Base-by-base conservation (phyloP, 805 yeast species). In the Suhomyces sp. region DNA sequence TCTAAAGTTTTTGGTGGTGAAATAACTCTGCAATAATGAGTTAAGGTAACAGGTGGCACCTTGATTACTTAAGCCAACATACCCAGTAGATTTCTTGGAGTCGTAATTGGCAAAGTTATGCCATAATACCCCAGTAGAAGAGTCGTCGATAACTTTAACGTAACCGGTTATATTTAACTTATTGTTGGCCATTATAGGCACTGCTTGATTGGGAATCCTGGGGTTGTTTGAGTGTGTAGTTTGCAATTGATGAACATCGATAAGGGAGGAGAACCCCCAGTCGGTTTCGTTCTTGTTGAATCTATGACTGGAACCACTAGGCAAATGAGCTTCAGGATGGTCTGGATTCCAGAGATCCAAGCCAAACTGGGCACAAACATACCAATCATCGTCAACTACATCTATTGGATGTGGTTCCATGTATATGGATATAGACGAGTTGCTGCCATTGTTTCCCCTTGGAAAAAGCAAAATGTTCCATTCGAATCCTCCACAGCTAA, bases 41-140 rank as follows among this genome's bases (percentile, higher is more conserved):
- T 94, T 94, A 65, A 94, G 80, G 70, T 94, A 94, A 69, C 99
- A 94, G 0, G 99, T 94, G 2, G 99, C 99, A 57, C 99, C 99
- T 73, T 94, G 99, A 65, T 94, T 94, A 59, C 84, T 86, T 56
- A 94, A 81, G 1, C 99, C 99, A 7, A 91, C 96, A 66, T 79
- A 91, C 0, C 98, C 97, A 0, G 98, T 90, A 49, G 76, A 84
- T 61, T 85, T 82, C 66, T 91, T 90, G 1, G 97, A 91, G 69
- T 94, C 90, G 70, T 89, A 89, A 62, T 89, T 87, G 41, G 78
- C 57, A 60, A 91, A 90, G 65, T 87, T 88, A 65, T 90, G 96
- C 97, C 97, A 94, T 55, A 94, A 74, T 0, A 92, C 96, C 2
- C 97, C 97, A 0, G 99, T 94, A n/a, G 70, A 62, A 22, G 90